These are phyloP conservation scores for Picea mariana DNA, from an alignment of 83 land plant genomes.

Conservation along the genomic window DNA sequence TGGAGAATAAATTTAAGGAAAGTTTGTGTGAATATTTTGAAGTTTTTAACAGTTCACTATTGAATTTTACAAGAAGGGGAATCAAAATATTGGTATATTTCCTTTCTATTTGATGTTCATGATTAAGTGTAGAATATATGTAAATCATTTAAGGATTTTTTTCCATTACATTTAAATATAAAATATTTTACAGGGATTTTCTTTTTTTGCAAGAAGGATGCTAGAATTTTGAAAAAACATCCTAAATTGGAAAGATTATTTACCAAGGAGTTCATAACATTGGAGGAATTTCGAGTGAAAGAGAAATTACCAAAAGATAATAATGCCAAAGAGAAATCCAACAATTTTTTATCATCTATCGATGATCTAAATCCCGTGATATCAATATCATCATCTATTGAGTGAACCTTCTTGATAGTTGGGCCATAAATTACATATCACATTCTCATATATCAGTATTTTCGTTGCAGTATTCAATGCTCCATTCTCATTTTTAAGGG, in stretches of 20 bases:
- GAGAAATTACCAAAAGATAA: slow-evolving; percentile 28
- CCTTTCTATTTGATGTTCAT: not conserved
- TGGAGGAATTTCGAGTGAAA: slow-evolving; percentile 54
- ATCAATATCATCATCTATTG: not conserved
- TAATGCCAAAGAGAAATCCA: not conserved
- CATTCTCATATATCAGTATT: not conserved
- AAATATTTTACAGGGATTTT: slow-evolving; percentile 68
- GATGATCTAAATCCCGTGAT: not conserved
- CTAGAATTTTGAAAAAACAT: slow-evolving; percentile 55
- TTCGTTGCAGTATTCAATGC: not conserved
- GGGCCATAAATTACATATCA: not conserved
- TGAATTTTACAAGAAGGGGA: slow-evolving; percentile 86
- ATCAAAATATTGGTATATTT: slow-evolving; percentile 89
- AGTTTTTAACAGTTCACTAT: slow-evolving; percentile 49
- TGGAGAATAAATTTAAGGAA: slow-evolving; percentile 84
- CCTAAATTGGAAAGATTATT: slow-evolving; percentile 87
- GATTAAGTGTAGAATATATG: not conserved
- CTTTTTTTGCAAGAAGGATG: slow-evolving; percentile 62
- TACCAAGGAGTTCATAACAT: slow-evolving; percentile 60
- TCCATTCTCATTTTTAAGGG: slow-evolving; percentile 9
- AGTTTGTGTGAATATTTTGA: slow-evolving; percentile 93
- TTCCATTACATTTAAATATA: not conserved
- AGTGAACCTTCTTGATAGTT: not conserved
- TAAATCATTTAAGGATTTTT: not conserved
- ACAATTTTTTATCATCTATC: not conserved